phyloP scores from a whole-genome alignment of 192 early-diverging fungal species.

The Linnemannia zychae region DNA sequence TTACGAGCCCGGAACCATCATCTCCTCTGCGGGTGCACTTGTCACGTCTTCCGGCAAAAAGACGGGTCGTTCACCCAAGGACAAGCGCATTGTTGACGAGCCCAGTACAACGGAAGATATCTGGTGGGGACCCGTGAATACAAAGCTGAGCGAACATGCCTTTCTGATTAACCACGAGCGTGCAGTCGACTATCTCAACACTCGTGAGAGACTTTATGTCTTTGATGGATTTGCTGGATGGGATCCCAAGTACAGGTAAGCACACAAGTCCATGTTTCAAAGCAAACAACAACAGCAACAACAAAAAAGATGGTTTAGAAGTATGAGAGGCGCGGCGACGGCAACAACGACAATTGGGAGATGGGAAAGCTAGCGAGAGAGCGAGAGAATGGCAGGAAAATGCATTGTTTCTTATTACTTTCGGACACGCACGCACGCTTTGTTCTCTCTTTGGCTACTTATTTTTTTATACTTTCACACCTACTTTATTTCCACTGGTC shows the following conservation, averaged over 20 bases:
- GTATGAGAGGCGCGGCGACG: too few species aligned
- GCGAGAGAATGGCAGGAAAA: not conserved
- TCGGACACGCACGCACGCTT: not conserved
- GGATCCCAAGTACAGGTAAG: constrained; percentile 88
- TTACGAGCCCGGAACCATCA: constrained; percentile 85
- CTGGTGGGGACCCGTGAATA: constrained; percentile 99
- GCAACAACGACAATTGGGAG: too few species aligned
- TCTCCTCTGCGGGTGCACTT: constrained; percentile 92
- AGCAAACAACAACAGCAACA: too few species aligned
- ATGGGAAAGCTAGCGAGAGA: not conserved
- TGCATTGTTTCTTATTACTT: not conserved
- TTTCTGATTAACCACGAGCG: constrained; percentile 96
- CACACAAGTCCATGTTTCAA: not conserved
- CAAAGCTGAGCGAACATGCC: constrained; percentile 79
- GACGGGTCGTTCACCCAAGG: constrained; percentile 92
- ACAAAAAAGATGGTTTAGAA: too few species aligned
- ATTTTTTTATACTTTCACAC: not conserved
- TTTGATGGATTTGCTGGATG: constrained; percentile 98
- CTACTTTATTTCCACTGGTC: not conserved
- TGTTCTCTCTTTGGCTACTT: not conserved
- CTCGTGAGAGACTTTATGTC: constrained; percentile 89
- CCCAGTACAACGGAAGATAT: constrained; percentile 81
- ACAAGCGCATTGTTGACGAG: constrained; percentile 98
- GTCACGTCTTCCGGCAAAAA: constrained; percentile 91
- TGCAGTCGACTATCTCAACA: constrained; percentile 96